These are phyloP conservation scores for Penicillium sp. DNA, from an alignment of 2,329 filamentous ascomycete genomes.

Conservation along the genomic window DNA sequence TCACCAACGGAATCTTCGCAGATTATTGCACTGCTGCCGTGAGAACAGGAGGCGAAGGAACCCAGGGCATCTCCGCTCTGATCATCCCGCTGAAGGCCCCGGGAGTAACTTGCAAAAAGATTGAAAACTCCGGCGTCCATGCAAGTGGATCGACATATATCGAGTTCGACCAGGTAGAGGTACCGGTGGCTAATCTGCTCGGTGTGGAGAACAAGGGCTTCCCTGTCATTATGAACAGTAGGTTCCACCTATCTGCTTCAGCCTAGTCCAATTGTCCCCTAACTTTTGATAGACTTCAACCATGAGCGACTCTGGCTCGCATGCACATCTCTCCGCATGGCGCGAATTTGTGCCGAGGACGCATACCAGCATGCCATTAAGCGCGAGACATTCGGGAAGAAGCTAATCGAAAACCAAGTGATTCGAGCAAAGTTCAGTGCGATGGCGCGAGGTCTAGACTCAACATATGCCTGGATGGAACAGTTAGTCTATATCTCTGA, in stretches of 20 bases:
- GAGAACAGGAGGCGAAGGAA: slow-evolving; percentile 56
- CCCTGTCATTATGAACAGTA: slow-evolving; percentile 68
- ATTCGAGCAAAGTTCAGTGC: slow-evolving; percentile 56
- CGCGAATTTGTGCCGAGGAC: slow-evolving; percentile 55
- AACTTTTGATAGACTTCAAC: slow-evolving; percentile 48
- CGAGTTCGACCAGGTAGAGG: slow-evolving; percentile 78
- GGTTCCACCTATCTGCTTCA: too few species aligned
- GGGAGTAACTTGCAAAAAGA: slow-evolving; percentile 52
- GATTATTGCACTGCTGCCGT: slow-evolving; percentile 60
- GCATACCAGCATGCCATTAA: slow-evolving; percentile 53
- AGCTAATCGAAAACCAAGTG: slow-evolving; percentile 56
- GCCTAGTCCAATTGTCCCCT: too few species aligned
- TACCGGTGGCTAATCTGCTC: slow-evolving; percentile 70
- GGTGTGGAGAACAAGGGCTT: slow-evolving; percentile 79
- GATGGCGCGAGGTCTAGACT: slow-evolving; percentile 55
- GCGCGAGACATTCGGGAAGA: slow-evolving; percentile 57
- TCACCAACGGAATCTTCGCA: slow-evolving; percentile 58
- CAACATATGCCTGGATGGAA: slow-evolving; percentile 58
- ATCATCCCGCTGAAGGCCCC: slow-evolving; percentile 54
- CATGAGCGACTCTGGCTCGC: slow-evolving; percentile 60
- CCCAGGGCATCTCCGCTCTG: slow-evolving; percentile 56
- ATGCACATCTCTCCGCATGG: slow-evolving; percentile 56
- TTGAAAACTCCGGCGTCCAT: slow-evolving; percentile 60
- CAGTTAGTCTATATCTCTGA: slow-evolving; percentile 53
- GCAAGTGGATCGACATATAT: slow-evolving; percentile 64